Base-by-base conservation (phyloP, 2,329 filamentous ascomycete species). In the Fusarium fujikuroi region DNA sequence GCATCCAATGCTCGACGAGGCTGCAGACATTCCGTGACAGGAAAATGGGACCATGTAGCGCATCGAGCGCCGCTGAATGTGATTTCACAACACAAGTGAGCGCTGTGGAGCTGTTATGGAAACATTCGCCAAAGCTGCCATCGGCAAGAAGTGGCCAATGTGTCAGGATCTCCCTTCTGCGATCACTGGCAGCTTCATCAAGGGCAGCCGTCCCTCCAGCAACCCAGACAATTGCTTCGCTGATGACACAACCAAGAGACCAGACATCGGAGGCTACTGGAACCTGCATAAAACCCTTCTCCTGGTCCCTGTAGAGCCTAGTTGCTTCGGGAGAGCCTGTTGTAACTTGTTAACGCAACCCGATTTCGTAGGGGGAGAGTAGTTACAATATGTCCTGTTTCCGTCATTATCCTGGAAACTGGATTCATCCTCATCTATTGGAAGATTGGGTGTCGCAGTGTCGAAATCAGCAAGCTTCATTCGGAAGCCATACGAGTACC, bases 381-480 rank as follows among this genome's bases (percentile, higher is more conserved):
- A 47, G 19, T 49, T n/a, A 67, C 72, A 61, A 19, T 74, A 74
- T 16, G 62, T 65, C 9, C 62, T 44, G 28, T 47, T 65, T 6
- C 72, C 72, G 16, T 69, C 30, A 9, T 70, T 70, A 10, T 74
- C 44, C 2, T 67, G 64, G 2, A 42, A 5, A 21, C 40, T 34
- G 2, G 32, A n/a, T 4, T 39, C 39, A n/a, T 12, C 37, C 2
- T 63, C 36, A 15, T 49, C 62, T 9, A 66, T 37, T 1, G 10
- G 21, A 1, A 21, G 32, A 16, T 15, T 18, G 0, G 44, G 8
- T 4, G 43, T 69, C 2, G 68, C 62, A 18, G 63, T 63, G 7
- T 72, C 72, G 28, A 72, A 74, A n/a, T 74, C 64, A 5, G 68
- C 56, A 30, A 74, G 54, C 21, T 72, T 74, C 32, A 70, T 43